These are phyloP conservation scores for Taphrina wiesneri DNA, from an alignment of 1,139 yeast species.

Conservation along the genomic window DNA sequence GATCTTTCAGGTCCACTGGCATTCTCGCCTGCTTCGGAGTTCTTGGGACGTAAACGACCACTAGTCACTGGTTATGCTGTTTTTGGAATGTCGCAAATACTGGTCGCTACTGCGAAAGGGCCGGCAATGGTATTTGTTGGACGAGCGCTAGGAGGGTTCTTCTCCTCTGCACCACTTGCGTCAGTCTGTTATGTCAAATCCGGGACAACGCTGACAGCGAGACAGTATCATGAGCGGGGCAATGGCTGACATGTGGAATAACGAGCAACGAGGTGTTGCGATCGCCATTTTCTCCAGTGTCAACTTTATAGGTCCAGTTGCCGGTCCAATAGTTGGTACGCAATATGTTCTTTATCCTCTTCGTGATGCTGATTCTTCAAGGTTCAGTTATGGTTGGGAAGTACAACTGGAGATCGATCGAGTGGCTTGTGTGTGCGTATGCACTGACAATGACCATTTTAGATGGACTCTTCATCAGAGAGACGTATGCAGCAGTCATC, in stretches of 20 bases:
- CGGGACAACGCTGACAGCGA: background rate
- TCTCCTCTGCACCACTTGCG: constrained; percentile 79
- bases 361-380: constrained; percentile 51
- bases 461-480: constrained; percentile 50
- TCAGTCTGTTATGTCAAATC: constrained; percentile 48
- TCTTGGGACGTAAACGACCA: constrained; percentile 62
- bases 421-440: constrained; percentile 50
- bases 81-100: constrained; percentile 57
- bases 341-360: constrained; percentile 37
- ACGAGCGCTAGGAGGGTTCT: constrained; percentile 70
- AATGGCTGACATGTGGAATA: constrained; percentile 69
- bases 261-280: constrained; percentile 64
- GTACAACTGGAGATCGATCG: constrained; percentile 58
- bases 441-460: constrained; percentile 51
- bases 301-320: constrained; percentile 67
- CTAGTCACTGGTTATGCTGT: constrained; percentile 13
- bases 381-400: constrained; percentile 49
- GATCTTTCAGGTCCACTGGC: constrained; percentile 60
- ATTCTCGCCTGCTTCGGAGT: constrained; percentile 78
- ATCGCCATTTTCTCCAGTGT: constrained; percentile 51
- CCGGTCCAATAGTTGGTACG: constrained; percentile 60
- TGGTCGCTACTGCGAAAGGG: constrained; percentile 69
- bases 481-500: constrained; percentile 62
- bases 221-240: constrained; percentile 63
- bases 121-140: constrained; percentile 69